phyloP scores from a whole-genome alignment of 306 rosid species.

The Rubus idaeus region DNA sequence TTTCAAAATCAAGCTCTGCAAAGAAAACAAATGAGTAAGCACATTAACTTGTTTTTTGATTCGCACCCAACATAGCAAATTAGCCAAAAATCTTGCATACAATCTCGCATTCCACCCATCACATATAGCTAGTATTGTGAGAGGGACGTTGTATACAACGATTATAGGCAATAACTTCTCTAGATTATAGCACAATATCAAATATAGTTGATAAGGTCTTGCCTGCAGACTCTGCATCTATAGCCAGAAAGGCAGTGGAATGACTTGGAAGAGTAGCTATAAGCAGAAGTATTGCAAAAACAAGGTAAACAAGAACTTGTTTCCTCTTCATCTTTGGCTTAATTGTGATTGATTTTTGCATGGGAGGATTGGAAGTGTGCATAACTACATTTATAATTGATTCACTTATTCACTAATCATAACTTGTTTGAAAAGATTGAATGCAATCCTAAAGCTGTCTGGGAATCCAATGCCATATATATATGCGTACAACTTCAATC shows the following conservation, averaged over 20 bases:
- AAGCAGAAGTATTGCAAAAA: constrained; percentile 22
- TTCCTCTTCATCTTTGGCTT: constrained; percentile 26
- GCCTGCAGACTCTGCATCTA: constrained; percentile 20
- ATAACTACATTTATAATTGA: constrained; percentile 1
- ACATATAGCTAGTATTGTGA: not conserved
- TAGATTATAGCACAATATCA: not conserved
- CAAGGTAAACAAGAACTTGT: constrained; percentile 9
- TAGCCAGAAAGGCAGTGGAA: constrained; percentile 11
- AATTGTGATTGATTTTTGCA: not conserved
- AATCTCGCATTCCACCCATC: not conserved
- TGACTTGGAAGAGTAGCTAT: constrained; percentile 14
- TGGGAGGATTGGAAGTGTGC: constrained; percentile 13
- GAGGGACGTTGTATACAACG: not conserved
- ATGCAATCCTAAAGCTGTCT: constrained; percentile 13
- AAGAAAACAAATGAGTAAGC: not conserved
- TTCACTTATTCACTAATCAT: constrained; percentile 13
- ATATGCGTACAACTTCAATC: not conserved
- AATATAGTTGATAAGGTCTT: not conserved
- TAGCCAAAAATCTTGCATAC: not conserved
- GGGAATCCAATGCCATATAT: constrained; percentile 35
- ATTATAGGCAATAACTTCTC: not conserved
- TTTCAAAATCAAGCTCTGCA: constrained; percentile 7
- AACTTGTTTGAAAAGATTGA: constrained; percentile 22
- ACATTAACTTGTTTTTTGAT: not conserved
- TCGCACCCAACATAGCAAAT: not conserved